Evolutionary conservation across 2,329 filamentous ascomycete species (phyloP).

Genomic region (Fusarium buxicola): DNA sequence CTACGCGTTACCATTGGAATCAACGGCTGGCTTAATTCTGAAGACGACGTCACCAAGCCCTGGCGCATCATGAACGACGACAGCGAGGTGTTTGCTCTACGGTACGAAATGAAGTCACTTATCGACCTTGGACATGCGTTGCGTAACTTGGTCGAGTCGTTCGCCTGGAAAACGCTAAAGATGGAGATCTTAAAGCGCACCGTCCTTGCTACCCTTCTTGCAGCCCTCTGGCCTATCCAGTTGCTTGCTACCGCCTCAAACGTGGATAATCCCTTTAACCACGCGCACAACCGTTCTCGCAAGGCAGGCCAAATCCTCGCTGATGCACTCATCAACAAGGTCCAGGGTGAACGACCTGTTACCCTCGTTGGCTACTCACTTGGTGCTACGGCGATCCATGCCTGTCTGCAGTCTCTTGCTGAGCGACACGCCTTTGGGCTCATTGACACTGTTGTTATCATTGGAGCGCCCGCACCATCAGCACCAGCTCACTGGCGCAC

Average conservation of each 20-base stretch:
- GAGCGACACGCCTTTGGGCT: slow-evolving; percentile 84
- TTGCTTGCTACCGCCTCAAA: slow-evolving; percentile 74
- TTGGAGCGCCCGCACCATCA: slow-evolving; percentile 83
- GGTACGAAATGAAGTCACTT: slow-evolving; percentile 84
- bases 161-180: slow-evolving; percentile 80
- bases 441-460: slow-evolving; percentile 84
- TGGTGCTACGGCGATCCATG: slow-evolving; percentile 84
- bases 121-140: slow-evolving; percentile 81
- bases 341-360: slow-evolving; percentile 84
- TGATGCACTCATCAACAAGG: slow-evolving; percentile 83
- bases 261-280: slow-evolving; percentile 84
- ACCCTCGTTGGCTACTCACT: slow-evolving; percentile 85
- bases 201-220: slow-evolving; percentile 74
- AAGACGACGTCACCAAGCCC: slow-evolving; percentile 80
- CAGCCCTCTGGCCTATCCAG: slow-evolving; percentile 76
- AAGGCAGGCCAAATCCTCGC: slow-evolving; percentile 85
- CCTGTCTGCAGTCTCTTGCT: slow-evolving; percentile 81
- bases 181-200: slow-evolving; percentile 80
- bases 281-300: slow-evolving; percentile 80
- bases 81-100: slow-evolving; percentile 84
- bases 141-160: slow-evolving; percentile 75
- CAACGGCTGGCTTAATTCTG: slow-evolving; percentile 84
- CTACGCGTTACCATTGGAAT: slow-evolving; percentile 87
- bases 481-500: slow-evolving; percentile 78
- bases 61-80: slow-evolving; percentile 80